Evolutionary conservation across 139 green algal genomes (phyloP).

Genomic region (Eudorina sp.): DNA sequence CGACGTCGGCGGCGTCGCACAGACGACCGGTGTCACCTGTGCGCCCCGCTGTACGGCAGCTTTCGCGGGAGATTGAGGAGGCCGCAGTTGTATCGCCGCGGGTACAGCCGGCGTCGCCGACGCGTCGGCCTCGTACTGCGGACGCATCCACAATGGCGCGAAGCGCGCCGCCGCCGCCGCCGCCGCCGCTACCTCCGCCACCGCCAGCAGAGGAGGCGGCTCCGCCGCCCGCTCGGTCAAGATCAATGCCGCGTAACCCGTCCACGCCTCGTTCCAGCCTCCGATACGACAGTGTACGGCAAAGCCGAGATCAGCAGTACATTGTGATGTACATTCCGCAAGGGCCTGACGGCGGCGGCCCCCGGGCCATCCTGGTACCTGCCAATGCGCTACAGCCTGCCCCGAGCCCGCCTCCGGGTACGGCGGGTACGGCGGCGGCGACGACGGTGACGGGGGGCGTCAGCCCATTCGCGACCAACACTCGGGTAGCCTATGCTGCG

Average conservation of each 20-base stretch:
- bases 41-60: not conserved
- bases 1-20: not conserved
- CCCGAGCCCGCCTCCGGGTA: not conserved
- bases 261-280: no score
- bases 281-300: no score
- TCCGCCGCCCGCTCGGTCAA: no score
- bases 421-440: not conserved
- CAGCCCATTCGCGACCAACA: conserved; percentile 2
- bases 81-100: not conserved
- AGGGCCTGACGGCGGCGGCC: conserved; percentile 3
- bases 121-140: not conserved
- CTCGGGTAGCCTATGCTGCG: not conserved
- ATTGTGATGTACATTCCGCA: conserved; percentile 35
- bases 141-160: not conserved
- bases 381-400: conserved; percentile 2
- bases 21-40: no score
- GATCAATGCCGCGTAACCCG: no score
- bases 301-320: conserved; percentile 7
- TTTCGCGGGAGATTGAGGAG: not conserved
- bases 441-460: not conserved
- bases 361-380: conserved; percentile 29
- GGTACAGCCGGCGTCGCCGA: not conserved
- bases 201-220: no score
- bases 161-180: not conserved
- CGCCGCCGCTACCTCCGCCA: no score